Evolutionary conservation across 2,329 filamentous ascomycete genomes (phyloP).

Genomic region (Ophidiomyces ophidiicola): DNA sequence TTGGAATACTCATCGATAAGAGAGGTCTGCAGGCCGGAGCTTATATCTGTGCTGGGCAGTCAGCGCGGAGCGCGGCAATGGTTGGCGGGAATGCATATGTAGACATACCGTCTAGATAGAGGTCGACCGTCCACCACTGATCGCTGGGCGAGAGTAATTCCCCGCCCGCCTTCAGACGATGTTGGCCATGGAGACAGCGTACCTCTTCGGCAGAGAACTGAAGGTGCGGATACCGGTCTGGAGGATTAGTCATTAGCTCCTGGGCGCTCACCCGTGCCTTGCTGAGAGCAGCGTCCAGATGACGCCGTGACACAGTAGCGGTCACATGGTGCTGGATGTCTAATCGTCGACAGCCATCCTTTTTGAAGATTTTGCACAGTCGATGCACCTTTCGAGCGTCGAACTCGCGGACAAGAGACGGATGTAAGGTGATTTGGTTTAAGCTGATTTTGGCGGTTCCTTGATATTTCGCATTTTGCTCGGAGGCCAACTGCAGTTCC

Average conservation of each 20-base stretch:
- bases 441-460: conserved; percentile 20
- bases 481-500: conserved; percentile 12
- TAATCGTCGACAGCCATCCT: conserved; percentile 18
- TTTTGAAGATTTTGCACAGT: conserved; percentile 17
- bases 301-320: neutral
- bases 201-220: conserved; percentile 6
- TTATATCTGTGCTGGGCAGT: conserved; percentile 17
- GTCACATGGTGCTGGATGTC: conserved; percentile 20
- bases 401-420: conserved; percentile 14
- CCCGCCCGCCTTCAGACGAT: conserved; percentile 5
- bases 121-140: conserved; percentile 10
- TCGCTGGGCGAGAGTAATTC: conserved; percentile 2
- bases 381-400: conserved; percentile 18
- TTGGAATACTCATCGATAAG: conserved; percentile 24
- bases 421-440: conserved; percentile 18
- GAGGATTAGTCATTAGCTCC: conserved; percentile 7
- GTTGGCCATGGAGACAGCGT: conserved; percentile 8
- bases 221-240: neutral
- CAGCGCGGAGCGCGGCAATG: neutral
- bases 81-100: neutral
- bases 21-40: conserved; percentile 17
- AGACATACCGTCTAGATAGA: conserved; percentile 11
- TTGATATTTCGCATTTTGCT: conserved; percentile 19
- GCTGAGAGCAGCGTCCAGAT: conserved; percentile 2
- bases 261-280: neutral